Evolutionary conservation across 2,329 filamentous ascomycete genomes (phyloP), one percentile per base, ranked within the genome.

Genomic region (Ophiostoma himal-ulmi): DNA sequence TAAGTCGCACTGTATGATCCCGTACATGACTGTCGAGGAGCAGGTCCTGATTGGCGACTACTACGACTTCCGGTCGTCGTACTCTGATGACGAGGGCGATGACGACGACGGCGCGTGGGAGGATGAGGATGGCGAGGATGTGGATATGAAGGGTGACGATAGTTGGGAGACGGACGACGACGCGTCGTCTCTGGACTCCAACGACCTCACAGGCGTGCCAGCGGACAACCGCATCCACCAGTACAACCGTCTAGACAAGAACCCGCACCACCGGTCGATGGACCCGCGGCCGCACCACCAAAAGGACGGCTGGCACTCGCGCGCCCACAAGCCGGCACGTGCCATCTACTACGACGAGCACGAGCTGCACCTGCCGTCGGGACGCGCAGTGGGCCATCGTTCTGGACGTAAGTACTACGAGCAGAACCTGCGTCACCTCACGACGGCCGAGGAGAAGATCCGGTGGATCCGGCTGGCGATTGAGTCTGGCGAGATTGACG

Each of bases 151-250:
- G n/a, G 86, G 37, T 13, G 11, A 86, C 64, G 93, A 94, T 62
- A 93, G 92, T 64, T 98, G 95, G 94, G 95, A 99, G 81, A 97
- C 94, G 0, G 95, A 98, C 78, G 93, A 90, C 74, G 93, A 91
- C 11, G 90, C 86, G n/a, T 97, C 94, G 1, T 96, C 93, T 13
- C 85, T 96, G 48, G 92, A 94, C 74, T 95, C 93, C 0, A 91
- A 91, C 70, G 93, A 97, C 75, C 87, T 96, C 60, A 91, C 89
- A 5, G 88, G 91, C 10, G 88, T 96, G 8, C 91, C 91, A 1
- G 89, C 92, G 41, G 91, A 94, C 73, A 85, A 88, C 65, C 87
- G 88, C 74, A 84, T 87, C 67, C 86, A 91, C 75, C 89, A 91
- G 74, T 92, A 91, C 78, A 89, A 91, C 76, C 86, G 89, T 60